These are phyloP conservation scores for Mucor mucedo DNA, from an alignment of 371 early-diverging fungal genomes.

Conservation along the genomic window DNA sequence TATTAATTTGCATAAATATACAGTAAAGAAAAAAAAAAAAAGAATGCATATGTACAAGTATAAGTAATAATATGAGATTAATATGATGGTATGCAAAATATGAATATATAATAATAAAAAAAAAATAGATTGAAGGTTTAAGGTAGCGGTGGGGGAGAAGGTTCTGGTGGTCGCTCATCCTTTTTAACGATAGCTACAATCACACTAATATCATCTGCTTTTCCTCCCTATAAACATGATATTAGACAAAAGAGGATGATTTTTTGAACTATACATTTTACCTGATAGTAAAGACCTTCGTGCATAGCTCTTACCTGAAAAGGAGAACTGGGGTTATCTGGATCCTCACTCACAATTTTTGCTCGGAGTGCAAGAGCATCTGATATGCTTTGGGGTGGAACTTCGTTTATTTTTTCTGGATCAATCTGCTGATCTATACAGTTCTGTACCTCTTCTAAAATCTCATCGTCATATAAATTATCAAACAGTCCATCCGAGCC, in stretches of 20 bases:
- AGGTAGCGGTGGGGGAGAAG: conserved; percentile 32
- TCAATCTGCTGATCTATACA: conserved; percentile 14
- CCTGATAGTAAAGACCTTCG: conserved; percentile 73
- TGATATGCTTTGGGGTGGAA: conserved; percentile 72
- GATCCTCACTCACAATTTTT: conserved; percentile 75
- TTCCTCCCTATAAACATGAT: conserved; percentile 71
- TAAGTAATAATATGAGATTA: conserved; percentile 6
- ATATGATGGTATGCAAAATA: conserved; percentile 4
- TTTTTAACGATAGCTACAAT: conserved; percentile 67
- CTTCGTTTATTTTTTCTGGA: conserved; percentile 58
- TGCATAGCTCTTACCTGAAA: conserved; percentile 79
- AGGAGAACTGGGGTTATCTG: conserved; percentile 71
- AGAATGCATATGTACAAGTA: conserved; percentile 1
- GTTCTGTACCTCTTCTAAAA: conserved; percentile 61
- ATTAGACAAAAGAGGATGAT: neutral
- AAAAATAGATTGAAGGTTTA: conserved; percentile 1
- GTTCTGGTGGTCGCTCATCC: conserved; percentile 29
- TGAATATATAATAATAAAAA: conserved; percentile 10
- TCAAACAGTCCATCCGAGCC: conserved; percentile 83
- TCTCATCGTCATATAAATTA: conserved; percentile 82
- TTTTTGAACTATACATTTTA: conserved; percentile 18
- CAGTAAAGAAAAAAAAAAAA: neutral
- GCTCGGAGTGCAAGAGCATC: conserved; percentile 78
- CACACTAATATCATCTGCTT: conserved; percentile 82
- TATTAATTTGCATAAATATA: neutral